phyloP scores from a whole-genome alignment of 768 basidiomycete genomes.

The Hirschioporus abietinus region DNA sequence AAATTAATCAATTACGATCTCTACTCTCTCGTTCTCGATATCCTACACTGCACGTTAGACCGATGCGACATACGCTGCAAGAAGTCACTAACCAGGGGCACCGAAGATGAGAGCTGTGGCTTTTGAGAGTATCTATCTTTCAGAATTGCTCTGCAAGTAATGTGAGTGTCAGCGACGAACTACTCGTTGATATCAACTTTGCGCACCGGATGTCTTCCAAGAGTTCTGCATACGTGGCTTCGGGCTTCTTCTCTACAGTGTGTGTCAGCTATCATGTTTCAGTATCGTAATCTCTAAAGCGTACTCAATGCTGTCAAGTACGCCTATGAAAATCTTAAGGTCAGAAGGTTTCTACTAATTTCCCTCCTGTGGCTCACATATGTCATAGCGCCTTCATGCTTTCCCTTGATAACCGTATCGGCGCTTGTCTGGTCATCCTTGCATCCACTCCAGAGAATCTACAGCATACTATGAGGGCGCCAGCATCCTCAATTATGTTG shows the following conservation, averaged over 20 bases:
- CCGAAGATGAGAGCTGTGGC: neutral
- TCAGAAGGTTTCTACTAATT: neutral
- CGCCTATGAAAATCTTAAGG: neutral
- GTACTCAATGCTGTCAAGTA: neutral
- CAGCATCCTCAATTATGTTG: neutral
- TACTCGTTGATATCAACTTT: neutral
- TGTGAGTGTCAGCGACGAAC: neutral
- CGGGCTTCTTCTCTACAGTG: neutral
- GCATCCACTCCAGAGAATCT: neutral
- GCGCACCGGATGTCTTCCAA: neutral
- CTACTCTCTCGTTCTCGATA: neutral
- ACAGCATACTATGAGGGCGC: neutral
- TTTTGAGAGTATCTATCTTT: neutral
- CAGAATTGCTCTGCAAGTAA: neutral
- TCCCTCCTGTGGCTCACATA: neutral
- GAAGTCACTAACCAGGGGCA: neutral
- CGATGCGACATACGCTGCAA: neutral
- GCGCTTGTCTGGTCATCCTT: neutral
- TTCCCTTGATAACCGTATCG: neutral
- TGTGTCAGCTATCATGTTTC: neutral
- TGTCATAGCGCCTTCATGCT: neutral
- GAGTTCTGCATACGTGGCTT: neutral
- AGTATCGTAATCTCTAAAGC: neutral
- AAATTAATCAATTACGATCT: neutral
- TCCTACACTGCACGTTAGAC: neutral